These are phyloP conservation scores for Lachnellula subtilissima DNA, from an alignment of 2,329 filamentous ascomycete genomes.

Conservation along the genomic window DNA sequence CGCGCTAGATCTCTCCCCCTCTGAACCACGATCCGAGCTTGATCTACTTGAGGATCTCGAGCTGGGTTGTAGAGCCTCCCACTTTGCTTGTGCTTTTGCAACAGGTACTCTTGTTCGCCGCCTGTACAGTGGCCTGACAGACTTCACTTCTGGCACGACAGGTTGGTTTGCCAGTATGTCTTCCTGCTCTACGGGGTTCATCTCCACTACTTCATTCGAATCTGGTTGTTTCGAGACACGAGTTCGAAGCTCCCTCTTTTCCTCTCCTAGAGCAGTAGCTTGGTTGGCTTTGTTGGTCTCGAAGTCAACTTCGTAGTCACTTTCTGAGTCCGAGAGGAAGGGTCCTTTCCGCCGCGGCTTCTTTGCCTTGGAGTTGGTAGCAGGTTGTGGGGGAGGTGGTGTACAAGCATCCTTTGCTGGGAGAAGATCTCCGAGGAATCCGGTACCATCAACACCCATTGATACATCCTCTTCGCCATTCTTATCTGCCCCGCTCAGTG, in stretches of 20 bases:
- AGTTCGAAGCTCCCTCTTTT: slow-evolving; percentile 16
- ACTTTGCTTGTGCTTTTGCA: slow-evolving; percentile 24
- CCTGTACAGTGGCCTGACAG: slow-evolving; percentile 9
- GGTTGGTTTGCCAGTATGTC: slow-evolving; percentile 15
- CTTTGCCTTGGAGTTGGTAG: slow-evolving; percentile 30
- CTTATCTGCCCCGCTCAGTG: slow-evolving; percentile 3
- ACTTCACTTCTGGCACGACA: slow-evolving; percentile 10
- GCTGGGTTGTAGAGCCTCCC: slow-evolving; percentile 27
- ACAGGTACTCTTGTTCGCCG: slow-evolving; percentile 20
- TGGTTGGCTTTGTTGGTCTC: slow-evolving; percentile 9
- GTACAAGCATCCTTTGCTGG: slow-evolving; percentile 12
- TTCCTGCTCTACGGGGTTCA: slow-evolving; percentile 15
- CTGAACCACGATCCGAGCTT: neutral
- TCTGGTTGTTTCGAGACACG: slow-evolving; percentile 9
- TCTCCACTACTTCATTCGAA: slow-evolving; percentile 13
- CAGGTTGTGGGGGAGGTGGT: slow-evolving; percentile 16
- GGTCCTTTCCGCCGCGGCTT: slow-evolving; percentile 44
- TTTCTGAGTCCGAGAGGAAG: slow-evolving; percentile 68
- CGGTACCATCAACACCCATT: neutral
- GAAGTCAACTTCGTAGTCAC: slow-evolving; percentile 38
- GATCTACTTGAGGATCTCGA: slow-evolving; percentile 8
- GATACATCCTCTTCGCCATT: neutral
- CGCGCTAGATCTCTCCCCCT: neutral
- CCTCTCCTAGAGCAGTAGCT: slow-evolving; percentile 12
- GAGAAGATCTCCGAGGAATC: neutral